Evolutionary conservation across 306 rosid genomes (phyloP), one percentile per base, ranked within the genome.

Genomic region (Dryas octopetala): DNA sequence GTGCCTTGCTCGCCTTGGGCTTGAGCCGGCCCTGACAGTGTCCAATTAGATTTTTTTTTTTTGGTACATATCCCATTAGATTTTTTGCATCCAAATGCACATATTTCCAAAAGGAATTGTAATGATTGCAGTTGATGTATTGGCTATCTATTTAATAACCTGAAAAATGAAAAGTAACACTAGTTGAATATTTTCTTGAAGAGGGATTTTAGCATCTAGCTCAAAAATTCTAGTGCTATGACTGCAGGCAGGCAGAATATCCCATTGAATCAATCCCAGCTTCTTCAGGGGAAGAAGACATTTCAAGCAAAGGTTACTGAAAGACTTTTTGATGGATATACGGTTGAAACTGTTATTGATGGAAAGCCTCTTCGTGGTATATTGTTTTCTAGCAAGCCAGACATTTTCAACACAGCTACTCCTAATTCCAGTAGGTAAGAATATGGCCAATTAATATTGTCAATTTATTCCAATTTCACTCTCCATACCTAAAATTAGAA

Each of bases 311-410:
- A 76, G 84, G 88, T 95, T 75, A 86, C 89, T 45, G 89, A 88
- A 80, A 87, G 74, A 84, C 85, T 79, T 75, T 54, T 82, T 4
- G 86, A 78, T 65, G 98, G 98, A 70, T 90, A 79, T 68, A 61
- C 86, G 19, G 85, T 95, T 51, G 99, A 95, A 89, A 92, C 99
- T 62, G 82, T 87, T 65, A 88, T 95, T 46, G 98, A 95, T 71
- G 99, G 99, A 80, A 95, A 85, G 90, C 97, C 88, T 75, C 91
- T 95, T 71, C 92, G 84, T 15, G 99, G 99, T 78, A 17, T 95
- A 62, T 75, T 95, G 76, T 89, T 95, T 81, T 53, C 86, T 75
- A 87, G 81, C 89, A 85, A 84, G 75, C 82, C 90, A 71, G 85
- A 68, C 74, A 51, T 83, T 61, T 46, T 43, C 74, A 81, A 71